Conservation (phyloP, 345 rosid genomes). For the Geranium brycei region DNA sequence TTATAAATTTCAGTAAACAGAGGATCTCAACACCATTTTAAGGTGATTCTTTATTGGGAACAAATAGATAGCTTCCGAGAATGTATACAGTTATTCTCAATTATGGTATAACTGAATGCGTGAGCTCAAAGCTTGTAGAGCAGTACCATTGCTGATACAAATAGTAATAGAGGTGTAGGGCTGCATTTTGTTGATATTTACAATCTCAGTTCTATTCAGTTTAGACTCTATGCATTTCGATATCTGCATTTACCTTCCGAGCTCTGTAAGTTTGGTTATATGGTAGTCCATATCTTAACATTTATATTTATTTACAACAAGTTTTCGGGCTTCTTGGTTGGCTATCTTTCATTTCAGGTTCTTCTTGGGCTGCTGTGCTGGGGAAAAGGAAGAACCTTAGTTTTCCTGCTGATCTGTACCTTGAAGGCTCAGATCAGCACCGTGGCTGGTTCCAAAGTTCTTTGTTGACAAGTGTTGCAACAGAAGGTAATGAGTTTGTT, state of each 20-base stretch:
- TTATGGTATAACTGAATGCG: neutral
- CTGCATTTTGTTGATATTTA: too few species aligned
- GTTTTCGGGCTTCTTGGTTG: slow-evolving; percentile 8
- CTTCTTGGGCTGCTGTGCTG: slow-evolving; percentile 94
- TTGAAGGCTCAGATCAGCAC: slow-evolving; percentile 98
- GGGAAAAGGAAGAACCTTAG: slow-evolving; percentile 49
- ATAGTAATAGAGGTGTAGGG: neutral
- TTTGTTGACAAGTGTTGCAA: slow-evolving; percentile 75
- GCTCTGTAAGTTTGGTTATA: slow-evolving; percentile 5
- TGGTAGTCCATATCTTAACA: neutral
- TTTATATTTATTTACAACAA: slow-evolving; percentile 4
- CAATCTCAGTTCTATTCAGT: too few species aligned
- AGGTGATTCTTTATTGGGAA: neutral
- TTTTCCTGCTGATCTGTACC: slow-evolving; percentile 81
- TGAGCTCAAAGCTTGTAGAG: neutral
- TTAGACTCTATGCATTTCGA: neutral
- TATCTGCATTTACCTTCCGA: neutral
- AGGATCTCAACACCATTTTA: neutral
- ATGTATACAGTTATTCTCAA: neutral
- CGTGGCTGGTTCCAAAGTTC: slow-evolving; percentile 99
- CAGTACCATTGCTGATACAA: neutral
- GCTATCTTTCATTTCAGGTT: slow-evolving; percentile 32
- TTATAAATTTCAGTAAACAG: neutral
- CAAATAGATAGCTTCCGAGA: neutral
- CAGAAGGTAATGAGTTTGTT: slow-evolving; percentile 39